These are phyloP conservation scores for Ananas comosus DNA, from an alignment of 176 grass and related monocot species.

Conservation along the genomic window DNA sequence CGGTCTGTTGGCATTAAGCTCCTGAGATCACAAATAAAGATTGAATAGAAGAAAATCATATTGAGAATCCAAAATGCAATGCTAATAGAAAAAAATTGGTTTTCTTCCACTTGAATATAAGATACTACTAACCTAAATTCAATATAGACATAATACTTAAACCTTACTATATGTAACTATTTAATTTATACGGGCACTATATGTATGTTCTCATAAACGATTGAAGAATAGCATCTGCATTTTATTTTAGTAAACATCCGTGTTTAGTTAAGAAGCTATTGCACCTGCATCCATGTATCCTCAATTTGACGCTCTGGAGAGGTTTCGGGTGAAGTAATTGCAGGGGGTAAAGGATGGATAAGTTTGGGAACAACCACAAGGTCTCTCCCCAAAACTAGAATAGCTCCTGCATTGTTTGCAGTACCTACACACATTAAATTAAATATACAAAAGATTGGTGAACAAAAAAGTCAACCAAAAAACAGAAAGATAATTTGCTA, in stretches of 20 bases:
- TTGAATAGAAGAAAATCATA: neutral
- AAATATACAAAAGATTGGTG: slow-evolving; percentile 19
- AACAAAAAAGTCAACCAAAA: neutral
- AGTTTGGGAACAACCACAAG: slow-evolving; percentile 97
- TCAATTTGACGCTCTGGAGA: slow-evolving; percentile 85
- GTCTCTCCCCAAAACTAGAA: slow-evolving; percentile 97
- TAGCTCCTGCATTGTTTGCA: slow-evolving; percentile 98
- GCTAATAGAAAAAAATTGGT: neutral
- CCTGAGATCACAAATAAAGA: slow-evolving; percentile 31
- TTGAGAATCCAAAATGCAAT: neutral
- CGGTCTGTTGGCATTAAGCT: slow-evolving; percentile 98
- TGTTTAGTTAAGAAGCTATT: neutral
- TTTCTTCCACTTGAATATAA: neutral
- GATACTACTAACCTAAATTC: slow-evolving; percentile 4
- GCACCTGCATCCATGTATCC: slow-evolving; percentile 99
- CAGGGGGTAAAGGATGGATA: slow-evolving; percentile 97
- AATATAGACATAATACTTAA: neutral
- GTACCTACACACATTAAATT: slow-evolving; percentile 45
- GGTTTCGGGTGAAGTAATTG: slow-evolving; percentile 79
- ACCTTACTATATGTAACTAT: too few species aligned
- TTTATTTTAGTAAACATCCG: neutral
- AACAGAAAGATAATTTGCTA: neutral
- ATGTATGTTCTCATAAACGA: too few species aligned
- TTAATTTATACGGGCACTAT: too few species aligned
- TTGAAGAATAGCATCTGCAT: too few species aligned